Evolutionary conservation across 345 rosid genomes (phyloP), one percentile per base, ranked within the genome.

Genomic region (Dipteronia dyeriana): DNA sequence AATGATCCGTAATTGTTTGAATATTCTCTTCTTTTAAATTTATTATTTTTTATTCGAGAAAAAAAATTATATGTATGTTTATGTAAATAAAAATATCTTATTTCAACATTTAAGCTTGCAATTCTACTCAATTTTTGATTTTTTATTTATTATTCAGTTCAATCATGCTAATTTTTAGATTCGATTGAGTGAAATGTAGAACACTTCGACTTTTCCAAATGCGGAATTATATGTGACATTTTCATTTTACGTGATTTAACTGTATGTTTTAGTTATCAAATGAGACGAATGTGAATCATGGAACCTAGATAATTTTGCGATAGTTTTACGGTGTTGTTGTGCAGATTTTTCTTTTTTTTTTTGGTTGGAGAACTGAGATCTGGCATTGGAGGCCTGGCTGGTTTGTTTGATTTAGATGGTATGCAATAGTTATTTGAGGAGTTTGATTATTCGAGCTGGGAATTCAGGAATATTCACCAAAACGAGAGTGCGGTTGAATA

Each of bases 401-500:
- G 75, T 66, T 59, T 59, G 63, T 22, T 59, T 14, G 61, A 75
- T 76, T 86, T 94, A 90, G 91, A 94, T 94, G 99, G 79, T 94
- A 88, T 91, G 92, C 95, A 83, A 53, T 84, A 86, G 83, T 73
- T 88, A 78, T 87, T n/a, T 86, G 78, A 86, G 87, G 88, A 83
- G 85, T 82, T 84, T 82, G 66, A 86, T 96, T 87, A 85, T 85
- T 76, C 93, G 86, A 77, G 91, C 88, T 78, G 92, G 78, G 84
- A 84, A 60, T 71, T 51, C 83, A 66, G 90, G 94, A 73, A 43
- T 86, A 25, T 80, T 83, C 49, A 63, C 85, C 82, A 79, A 76
- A 69, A 81, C 80, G 69, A 79, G 88, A 74, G 81, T 75, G 54
- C 86, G 71, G 13, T 57, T 80, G 63, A 75, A 78, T 63, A 75